Base-by-base conservation (phyloP, 306 rosid genomes). In the Malus sieversii region DNA sequence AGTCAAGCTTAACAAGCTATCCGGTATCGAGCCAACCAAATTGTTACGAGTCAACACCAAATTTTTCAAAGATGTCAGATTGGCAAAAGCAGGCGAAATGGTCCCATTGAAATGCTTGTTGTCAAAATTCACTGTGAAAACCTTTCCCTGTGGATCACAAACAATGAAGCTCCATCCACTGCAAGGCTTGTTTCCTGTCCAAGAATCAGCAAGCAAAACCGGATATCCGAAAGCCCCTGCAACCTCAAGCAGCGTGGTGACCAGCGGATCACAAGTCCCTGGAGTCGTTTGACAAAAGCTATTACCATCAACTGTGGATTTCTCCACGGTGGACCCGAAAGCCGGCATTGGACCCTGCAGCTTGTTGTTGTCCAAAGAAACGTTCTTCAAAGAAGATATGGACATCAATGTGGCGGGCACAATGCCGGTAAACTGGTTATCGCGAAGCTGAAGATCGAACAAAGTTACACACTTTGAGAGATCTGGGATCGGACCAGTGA, bases 361-460 rank as follows among this genome's bases (percentile, higher is more conserved):
- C 40, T 19, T 8, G 53, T 93, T 91, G 79, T 93, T 82, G 13
- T 78, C 91, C 79, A 91, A 23, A 77, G 84, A 77, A 74, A 93
- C 84, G n/a, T 76, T 88, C 45, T 3, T 25, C 75, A 93, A 60
- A 29, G 82, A 79, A 9, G 90, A 4, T 13, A 89, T 33, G 15
- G 51, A 20, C 72, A 59, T 83, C 71, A 91, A 52, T 0, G 93
- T 82, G 5, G 61, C 14, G 6, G 97, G 96, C 33, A 93, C 89
- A 10, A 91, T 20, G 33, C 98, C 98, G 1, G 85, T 82, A 4
- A 93, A 77, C 67, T 22, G 72, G 58, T 93, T 93, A 62, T 89
- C 94, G n/a, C 98, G 67, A 7, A 93, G 95, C 85, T 87, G 96
- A 66, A 93, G 85, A 84, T 90, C 93, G 33, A 72, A 78, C 78